These are phyloP conservation scores for Tuber microsphaerosporum DNA, from an alignment of 495 filamentous ascomycete species.

Conservation along the genomic window DNA sequence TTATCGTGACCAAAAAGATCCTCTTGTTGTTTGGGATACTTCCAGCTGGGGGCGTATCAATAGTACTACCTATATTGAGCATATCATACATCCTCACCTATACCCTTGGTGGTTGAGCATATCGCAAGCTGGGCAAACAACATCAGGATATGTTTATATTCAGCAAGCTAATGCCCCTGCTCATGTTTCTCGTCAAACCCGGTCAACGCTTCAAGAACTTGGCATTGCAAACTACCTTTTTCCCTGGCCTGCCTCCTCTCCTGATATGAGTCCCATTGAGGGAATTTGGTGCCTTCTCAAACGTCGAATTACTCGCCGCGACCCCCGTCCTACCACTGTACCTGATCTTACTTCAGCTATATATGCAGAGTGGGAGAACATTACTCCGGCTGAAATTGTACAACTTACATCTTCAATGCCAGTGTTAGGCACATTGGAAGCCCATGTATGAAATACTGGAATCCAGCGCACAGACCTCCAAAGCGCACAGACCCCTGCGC, in stretches of 20 bases:
- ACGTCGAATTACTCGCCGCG: background rate
- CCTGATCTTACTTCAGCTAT: too few species aligned
- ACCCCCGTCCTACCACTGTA: background rate
- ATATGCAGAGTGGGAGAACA: constrained; percentile 7
- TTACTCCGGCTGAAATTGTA: constrained; percentile 3
- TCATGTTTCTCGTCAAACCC: too few species aligned
- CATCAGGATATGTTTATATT: background rate
- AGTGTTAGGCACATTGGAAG: too few species aligned
- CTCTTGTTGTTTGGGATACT: constrained; percentile 10
- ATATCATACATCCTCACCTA: background rate
- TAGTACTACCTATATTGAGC: background rate
- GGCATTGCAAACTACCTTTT: constrained; percentile 2
- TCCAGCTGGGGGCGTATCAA: background rate
- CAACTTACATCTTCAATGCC: too few species aligned
- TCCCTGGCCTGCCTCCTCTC: constrained; percentile 6
- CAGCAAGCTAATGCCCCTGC: constrained; percentile 8
- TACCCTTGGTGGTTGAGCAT: background rate
- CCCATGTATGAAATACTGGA: too few species aligned
- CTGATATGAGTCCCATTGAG: constrained; percentile 21
- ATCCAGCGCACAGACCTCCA: too few species aligned
- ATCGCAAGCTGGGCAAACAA: background rate
- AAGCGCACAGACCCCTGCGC: too few species aligned
- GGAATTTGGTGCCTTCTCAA: constrained; percentile 14
- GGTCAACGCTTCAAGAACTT: too few species aligned
- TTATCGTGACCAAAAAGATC: too few species aligned